A percentile compares a stretch with the other conserved stretches of the same genome.
These are phyloP conservation scores for Candida boidinii DNA, from an alignment of 805 yeast species.

Conservation along the genomic window DNA sequence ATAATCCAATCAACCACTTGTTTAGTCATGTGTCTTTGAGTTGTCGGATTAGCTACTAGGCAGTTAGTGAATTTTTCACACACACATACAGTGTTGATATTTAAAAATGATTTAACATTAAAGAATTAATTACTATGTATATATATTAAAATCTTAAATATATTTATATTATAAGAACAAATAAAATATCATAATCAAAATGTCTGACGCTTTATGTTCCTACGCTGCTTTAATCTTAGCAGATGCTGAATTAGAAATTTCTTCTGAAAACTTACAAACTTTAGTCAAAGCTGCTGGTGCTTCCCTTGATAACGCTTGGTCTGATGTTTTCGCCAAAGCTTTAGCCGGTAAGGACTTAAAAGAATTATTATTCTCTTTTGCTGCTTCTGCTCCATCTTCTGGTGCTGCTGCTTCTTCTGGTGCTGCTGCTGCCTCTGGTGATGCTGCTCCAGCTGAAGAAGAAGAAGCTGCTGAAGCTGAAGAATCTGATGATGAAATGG, in stretches of 20 bases:
- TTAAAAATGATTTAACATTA: no score
- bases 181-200: conserved; percentile 27
- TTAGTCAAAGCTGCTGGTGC: conserved; percentile 79
- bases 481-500: conserved; percentile 79
- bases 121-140: no score
- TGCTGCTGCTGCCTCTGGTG: conserved; percentile 54
- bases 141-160: no score
- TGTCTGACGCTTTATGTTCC: conserved; percentile 93
- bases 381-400: conserved; percentile 70
- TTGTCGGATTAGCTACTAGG: no score
- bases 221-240: conserved; percentile 98
- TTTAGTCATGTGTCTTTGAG: no score
- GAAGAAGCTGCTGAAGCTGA: conserved; percentile 45
- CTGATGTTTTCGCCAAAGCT: conserved; percentile 84
- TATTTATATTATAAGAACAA: not conserved
- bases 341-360: conserved; percentile 76
- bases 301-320: conserved; percentile 75
- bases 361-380: conserved; percentile 52
- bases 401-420: conserved; percentile 61
- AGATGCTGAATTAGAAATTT: conserved; percentile 90
- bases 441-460: conserved; percentile 54
- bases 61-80: no score
- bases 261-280: conserved; percentile 69
- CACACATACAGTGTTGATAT: no score
- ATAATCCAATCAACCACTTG: no score